phyloP scores from a whole-genome alignment of 768 basidiomycete species.

The Suillus lakei region DNA sequence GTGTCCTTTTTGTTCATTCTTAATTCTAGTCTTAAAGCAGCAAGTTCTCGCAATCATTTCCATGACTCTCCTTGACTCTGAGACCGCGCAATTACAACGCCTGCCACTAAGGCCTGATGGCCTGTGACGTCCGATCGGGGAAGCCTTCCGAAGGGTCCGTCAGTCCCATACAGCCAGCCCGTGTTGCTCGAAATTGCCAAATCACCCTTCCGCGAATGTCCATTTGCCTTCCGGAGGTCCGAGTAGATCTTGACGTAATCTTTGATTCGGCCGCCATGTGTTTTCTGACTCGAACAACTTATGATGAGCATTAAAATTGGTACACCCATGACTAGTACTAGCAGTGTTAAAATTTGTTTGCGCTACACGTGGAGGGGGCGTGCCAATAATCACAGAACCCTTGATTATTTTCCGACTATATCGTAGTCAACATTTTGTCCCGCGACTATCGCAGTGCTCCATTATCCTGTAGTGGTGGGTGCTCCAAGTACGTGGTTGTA shows the following conservation, averaged over 20 bases:
- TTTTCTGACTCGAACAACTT: neutral
- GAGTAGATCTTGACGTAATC: neutral
- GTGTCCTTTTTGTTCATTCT: neutral
- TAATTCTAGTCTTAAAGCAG: neutral
- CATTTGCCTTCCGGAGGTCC: neutral
- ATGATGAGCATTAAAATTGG: neutral
- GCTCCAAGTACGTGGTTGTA: neutral
- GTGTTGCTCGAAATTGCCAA: neutral
- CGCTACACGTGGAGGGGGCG: neutral
- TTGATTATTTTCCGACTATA: neutral
- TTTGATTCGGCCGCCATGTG: neutral
- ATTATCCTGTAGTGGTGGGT: neutral
- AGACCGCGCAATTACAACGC: neutral
- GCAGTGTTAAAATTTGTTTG: neutral
- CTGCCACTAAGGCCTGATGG: neutral
- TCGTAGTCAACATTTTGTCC: neutral
- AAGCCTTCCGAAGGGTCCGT: neutral
- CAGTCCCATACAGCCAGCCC: neutral
- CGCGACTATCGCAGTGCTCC: neutral
- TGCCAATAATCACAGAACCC: neutral
- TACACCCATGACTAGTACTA: neutral
- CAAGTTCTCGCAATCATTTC: neutral
- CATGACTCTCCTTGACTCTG: neutral
- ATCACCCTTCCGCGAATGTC: neutral
- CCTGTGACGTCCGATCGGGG: neutral